These are phyloP conservation scores for Arthroderma sp. DNA, from an alignment of 2,329 filamentous ascomycete genomes.

Conservation along the genomic window DNA sequence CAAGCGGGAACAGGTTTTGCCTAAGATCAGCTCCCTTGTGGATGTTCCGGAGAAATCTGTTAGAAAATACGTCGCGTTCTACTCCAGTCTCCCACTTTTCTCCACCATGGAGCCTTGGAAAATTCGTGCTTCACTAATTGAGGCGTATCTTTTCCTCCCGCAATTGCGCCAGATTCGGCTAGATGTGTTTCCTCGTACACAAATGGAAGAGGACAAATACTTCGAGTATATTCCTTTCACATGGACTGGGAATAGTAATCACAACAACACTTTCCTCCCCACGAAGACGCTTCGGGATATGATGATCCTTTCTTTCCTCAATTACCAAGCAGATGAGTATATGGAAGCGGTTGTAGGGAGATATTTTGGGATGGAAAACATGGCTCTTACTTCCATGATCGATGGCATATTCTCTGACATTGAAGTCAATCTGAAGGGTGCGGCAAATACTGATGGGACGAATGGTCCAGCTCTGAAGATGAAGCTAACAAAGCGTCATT, in stretches of 20 bases:
- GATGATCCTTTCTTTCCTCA: constrained; percentile 21
- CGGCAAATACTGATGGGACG: background rate
- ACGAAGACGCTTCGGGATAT: constrained; percentile 17
- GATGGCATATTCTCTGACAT: background rate
- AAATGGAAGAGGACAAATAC: constrained; percentile 17
- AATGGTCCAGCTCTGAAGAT: background rate
- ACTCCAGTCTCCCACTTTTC: constrained; percentile 7
- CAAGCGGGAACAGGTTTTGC: background rate
- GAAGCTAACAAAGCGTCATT: background rate
- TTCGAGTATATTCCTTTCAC: constrained; percentile 19
- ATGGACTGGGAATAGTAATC: constrained; percentile 18
- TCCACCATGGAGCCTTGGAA: background rate
- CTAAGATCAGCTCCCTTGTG: background rate
- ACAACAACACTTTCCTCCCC: constrained; percentile 6
- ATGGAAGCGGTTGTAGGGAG: constrained; percentile 17
- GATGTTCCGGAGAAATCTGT: background rate
- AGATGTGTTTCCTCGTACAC: constrained; percentile 14
- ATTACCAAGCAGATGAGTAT: constrained; percentile 21
- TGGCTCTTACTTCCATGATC: background rate
- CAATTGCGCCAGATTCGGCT: constrained; percentile 2
- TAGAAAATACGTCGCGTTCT: constrained; percentile 5
- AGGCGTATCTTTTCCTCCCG: constrained; percentile 10
- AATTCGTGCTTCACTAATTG: constrained; percentile 5
- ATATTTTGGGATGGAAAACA: background rate
- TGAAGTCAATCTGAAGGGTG: background rate